Percentiles rank a stretch among this genome's conserved stretches.
These are phyloP conservation scores for Royoungia palumana DNA, from an alignment of 768 basidiomycete species.

Conservation along the genomic window DNA sequence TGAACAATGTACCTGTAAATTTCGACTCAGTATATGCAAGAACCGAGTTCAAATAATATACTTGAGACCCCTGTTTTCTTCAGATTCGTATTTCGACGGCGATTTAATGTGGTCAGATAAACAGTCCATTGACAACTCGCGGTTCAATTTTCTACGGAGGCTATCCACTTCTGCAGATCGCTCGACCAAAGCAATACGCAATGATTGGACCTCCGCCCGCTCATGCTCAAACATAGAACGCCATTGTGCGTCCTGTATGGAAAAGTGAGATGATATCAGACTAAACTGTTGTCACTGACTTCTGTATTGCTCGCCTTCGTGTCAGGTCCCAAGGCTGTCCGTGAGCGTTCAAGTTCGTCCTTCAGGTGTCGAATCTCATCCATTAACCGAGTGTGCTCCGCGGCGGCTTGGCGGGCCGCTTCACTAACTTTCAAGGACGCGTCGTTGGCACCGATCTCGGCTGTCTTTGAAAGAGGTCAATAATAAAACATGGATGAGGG, in stretches of 20 bases:
- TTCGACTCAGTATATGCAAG: neutral
- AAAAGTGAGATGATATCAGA: slow-evolving; percentile 1
- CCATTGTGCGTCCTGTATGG: slow-evolving; percentile 26
- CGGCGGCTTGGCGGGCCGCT: slow-evolving; percentile 44
- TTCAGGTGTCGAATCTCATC: slow-evolving; percentile 57
- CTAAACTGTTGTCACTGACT: slow-evolving; percentile 6
- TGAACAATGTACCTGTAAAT: slow-evolving; percentile 74
- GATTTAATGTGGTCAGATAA: slow-evolving; percentile 29
- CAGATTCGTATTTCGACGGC: slow-evolving; percentile 50
- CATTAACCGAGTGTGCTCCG: slow-evolving; percentile 49
- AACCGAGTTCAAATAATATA: slow-evolving; percentile 26
- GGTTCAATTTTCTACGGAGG: slow-evolving; percentile 56
- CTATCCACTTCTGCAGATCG: slow-evolving; percentile 52
- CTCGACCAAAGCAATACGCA: slow-evolving; percentile 36
- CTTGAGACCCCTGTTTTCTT: slow-evolving; percentile 84
- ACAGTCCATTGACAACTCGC: slow-evolving; percentile 50
- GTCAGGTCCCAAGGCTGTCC: slow-evolving; percentile 22
- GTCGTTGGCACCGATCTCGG: slow-evolving; percentile 48
- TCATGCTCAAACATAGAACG: slow-evolving; percentile 29
- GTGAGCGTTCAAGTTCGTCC: slow-evolving; percentile 42
- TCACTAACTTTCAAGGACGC: slow-evolving; percentile 46
- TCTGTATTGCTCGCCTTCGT: slow-evolving; percentile 25
- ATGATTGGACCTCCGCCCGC: slow-evolving; percentile 28
- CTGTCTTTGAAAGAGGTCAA: slow-evolving; percentile 30
- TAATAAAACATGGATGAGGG: neutral